Evolutionary conservation across 176 grass and related monocot species (phyloP).

Genomic region (Oryza punctata): DNA sequence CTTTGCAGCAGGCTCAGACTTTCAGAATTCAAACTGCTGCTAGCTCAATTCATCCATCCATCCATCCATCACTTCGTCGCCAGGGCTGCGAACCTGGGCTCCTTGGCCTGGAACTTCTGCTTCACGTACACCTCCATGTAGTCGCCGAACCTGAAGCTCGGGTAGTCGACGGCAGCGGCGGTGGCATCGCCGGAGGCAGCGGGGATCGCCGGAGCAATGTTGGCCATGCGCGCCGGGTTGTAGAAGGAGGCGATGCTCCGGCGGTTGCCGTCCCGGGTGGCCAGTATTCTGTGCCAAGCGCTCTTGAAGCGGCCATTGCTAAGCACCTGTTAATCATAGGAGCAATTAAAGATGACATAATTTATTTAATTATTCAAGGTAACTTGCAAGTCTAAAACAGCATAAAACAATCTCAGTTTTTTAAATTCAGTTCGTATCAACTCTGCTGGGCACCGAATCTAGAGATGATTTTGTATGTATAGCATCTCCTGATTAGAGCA

Average conservation of each 20-base stretch:
- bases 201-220: slow-evolving; percentile 46
- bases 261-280: slow-evolving; percentile 64
- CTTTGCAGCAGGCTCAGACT: slow-evolving; percentile 7
- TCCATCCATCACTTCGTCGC: neutral
- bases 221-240: slow-evolving; percentile 65
- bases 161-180: slow-evolving; percentile 34
- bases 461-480: neutral
- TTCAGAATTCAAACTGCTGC: neutral
- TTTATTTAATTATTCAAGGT: neutral
- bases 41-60: neutral
- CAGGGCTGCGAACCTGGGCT: slow-evolving; percentile 56
- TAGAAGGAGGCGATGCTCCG: slow-evolving; percentile 87
- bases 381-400: neutral
- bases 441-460: slow-evolving; percentile 6
- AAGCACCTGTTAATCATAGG: slow-evolving; percentile 40
- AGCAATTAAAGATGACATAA: neutral
- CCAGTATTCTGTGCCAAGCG: slow-evolving; percentile 83
- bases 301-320: slow-evolving; percentile 89
- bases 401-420: neutral
- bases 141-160: slow-evolving; percentile 67
- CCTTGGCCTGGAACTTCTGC: slow-evolving; percentile 77
- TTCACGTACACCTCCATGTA: slow-evolving; percentile 89
- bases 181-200: neutral
- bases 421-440: neutral
- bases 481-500: slow-evolving; percentile 1